Evolutionary conservation across 2,329 filamentous ascomycete species (phyloP).

Genomic region (Neonectria faginata): DNA sequence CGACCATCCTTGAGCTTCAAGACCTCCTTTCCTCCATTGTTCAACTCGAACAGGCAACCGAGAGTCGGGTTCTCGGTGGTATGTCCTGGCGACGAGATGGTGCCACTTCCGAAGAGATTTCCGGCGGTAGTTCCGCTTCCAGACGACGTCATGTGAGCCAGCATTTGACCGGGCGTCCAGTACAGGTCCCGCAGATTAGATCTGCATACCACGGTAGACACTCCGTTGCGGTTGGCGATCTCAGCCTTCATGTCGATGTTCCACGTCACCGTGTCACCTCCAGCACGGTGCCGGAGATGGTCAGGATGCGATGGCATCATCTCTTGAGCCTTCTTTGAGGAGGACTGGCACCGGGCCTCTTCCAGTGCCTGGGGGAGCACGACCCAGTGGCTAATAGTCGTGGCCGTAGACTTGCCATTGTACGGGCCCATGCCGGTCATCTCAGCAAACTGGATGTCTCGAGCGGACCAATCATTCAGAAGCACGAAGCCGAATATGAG

Average conservation of each 20-base stretch:
- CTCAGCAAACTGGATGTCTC: slow-evolving; percentile 6
- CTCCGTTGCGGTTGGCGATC: background rate
- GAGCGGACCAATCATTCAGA: slow-evolving; percentile 8
- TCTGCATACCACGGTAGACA: background rate
- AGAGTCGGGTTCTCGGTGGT: slow-evolving; percentile 2
- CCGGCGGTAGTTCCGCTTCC: background rate
- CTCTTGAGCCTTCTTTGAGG: background rate
- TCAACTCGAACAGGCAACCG: background rate
- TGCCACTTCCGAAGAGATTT: slow-evolving; percentile 1
- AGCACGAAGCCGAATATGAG: slow-evolving; percentile 5
- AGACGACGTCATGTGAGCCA: slow-evolving; percentile 3
- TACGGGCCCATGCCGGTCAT: background rate
- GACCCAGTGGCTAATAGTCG: slow-evolving; percentile 3
- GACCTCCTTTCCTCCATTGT: background rate
- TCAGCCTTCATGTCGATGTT: background rate
- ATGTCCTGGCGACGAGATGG: slow-evolving; percentile 2
- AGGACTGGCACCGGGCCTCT: background rate
- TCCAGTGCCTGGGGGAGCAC: slow-evolving; percentile 1
- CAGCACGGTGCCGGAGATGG: background rate
- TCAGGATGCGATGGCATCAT: slow-evolving; percentile 1
- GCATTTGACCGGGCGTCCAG: slow-evolving; percentile 4
- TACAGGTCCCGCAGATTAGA: slow-evolving; percentile 1
- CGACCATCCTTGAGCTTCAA: slow-evolving; percentile 1
- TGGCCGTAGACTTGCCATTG: background rate
- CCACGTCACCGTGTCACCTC: background rate